A percentile compares a stretch with the other conserved stretches of the same genome.
Evolutionary conservation across 352 stramenopile species (phyloP).

Genomic region (Plasmopara viticola): DNA sequence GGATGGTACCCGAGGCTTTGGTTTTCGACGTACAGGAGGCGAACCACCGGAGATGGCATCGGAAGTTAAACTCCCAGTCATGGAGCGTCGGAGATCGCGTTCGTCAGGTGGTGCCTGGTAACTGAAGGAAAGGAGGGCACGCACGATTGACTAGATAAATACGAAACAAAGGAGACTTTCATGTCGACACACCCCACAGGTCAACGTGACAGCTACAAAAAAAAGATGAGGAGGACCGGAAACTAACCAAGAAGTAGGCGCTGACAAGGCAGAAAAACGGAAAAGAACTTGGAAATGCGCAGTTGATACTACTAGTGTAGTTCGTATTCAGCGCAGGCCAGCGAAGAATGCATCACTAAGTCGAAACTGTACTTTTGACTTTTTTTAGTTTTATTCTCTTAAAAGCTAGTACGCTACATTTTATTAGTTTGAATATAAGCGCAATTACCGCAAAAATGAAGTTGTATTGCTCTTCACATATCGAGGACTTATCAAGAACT

Average conservation of each 20-base stretch:
- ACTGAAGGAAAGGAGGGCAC: constrained; percentile 8
- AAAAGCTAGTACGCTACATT: too few relatives aligned
- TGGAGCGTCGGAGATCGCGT: constrained; percentile 70
- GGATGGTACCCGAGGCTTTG: constrained; percentile 77
- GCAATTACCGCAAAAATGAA: too few relatives aligned
- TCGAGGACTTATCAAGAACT: too few relatives aligned
- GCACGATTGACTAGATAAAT: constrained; percentile 15
- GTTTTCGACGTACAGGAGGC: constrained; percentile 52
- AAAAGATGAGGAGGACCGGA: constrained; percentile 23
- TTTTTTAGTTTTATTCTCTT: too few relatives aligned
- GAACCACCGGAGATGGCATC: constrained; percentile 47
- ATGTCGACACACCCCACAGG: constrained; percentile 18
- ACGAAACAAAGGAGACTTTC: constrained; percentile 13
- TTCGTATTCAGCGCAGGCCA: background rate
- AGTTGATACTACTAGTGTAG: constrained; percentile 11
- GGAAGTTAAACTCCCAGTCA: constrained; percentile 47
- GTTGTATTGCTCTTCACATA: too few relatives aligned
- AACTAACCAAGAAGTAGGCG: constrained; percentile 23
- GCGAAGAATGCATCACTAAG: background rate
- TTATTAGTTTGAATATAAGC: too few relatives aligned
- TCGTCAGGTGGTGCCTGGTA: constrained; percentile 55
- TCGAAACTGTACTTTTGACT: background rate
- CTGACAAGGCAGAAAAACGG: constrained; percentile 19
- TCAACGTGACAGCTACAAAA: constrained; percentile 23
- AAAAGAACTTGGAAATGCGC: constrained; percentile 24